Percentiles rank a stretch among this genome's conserved stretches.
Evolutionary conservation across 495 filamentous ascomycete genomes (phyloP).

Genomic region (Aspergillus hancockii): DNA sequence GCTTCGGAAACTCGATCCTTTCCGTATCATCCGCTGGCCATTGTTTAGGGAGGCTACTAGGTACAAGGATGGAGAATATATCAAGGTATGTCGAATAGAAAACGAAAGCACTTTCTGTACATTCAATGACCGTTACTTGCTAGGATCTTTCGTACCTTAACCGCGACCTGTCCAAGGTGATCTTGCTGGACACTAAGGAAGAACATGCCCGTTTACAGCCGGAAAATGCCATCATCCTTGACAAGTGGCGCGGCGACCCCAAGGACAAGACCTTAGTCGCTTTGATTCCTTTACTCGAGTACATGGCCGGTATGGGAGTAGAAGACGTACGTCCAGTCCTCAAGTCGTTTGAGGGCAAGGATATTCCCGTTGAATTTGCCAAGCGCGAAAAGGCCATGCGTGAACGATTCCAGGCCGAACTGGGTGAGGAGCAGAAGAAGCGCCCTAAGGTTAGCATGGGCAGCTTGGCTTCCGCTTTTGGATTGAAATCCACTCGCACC

Average conservation of each 20-base stretch:
- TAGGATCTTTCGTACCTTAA: conserved; percentile 96
- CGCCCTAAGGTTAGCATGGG: conserved; percentile 56
- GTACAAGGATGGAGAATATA: conserved; percentile 91
- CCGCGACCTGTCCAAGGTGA: conserved; percentile 88
- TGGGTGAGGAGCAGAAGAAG: conserved; percentile 71
- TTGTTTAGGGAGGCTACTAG: conserved; percentile 91
- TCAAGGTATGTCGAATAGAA: conserved; percentile 71
- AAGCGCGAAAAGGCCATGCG: conserved; percentile 82
- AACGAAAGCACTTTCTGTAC: conserved; percentile 2
- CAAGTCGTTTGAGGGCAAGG: conserved; percentile 80
- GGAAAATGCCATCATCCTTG: conserved; percentile 88
- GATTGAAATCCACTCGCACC: conserved; percentile 60
- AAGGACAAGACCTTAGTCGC: conserved; percentile 82
- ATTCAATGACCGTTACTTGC: background rate
- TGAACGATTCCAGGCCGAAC: conserved; percentile 73
- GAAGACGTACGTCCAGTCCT: conserved; percentile 81
- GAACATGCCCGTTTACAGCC: conserved; percentile 82
- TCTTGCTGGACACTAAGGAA: conserved; percentile 85
- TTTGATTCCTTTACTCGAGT: conserved; percentile 94
- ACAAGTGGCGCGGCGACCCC: conserved; percentile 82
- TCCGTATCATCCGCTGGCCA: conserved; percentile 92
- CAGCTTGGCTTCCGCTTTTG: conserved; percentile 67
- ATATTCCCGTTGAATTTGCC: conserved; percentile 87
- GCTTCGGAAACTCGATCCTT: conserved; percentile 93
- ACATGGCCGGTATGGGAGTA: conserved; percentile 89